A percentile compares a stretch with the other conserved stretches of the same genome.
phyloP scores from a whole-genome alignment of 1,284 basidiomycete genomes.

The Malassezia arunalokei region DNA sequence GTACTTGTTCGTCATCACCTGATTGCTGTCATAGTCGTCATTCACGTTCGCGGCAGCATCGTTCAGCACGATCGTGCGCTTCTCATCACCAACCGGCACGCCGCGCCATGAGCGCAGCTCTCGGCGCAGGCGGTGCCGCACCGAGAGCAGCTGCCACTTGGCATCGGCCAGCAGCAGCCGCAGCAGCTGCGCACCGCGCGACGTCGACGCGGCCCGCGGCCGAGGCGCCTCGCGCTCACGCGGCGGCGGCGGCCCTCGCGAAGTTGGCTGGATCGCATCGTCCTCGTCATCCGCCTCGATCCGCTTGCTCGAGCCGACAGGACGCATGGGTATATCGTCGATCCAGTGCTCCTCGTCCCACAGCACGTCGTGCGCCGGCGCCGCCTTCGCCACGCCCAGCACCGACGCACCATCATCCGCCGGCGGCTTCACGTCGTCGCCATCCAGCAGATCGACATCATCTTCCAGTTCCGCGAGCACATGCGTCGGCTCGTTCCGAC shows the following conservation, averaged over 20 bases:
- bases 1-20: conserved; percentile 90
- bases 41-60: conserved; percentile 33
- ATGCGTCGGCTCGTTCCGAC: conserved; percentile 15
- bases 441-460: conserved; percentile 31
- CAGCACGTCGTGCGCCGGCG: background rate
- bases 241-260: conserved; percentile 9
- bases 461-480: conserved; percentile 36
- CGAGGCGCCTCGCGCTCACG: background rate
- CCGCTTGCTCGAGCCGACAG: conserved; percentile 23
- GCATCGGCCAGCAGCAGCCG: conserved; percentile 10
- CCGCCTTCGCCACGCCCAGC: conserved; percentile 18
- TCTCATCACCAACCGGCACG: conserved; percentile 23
- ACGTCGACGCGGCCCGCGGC: conserved; percentile 3
- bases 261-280: conserved; percentile 2
- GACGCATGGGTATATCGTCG: conserved; percentile 8
- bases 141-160: conserved; percentile 4
- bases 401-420: conserved; percentile 18
- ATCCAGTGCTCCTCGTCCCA: conserved; percentile 2
- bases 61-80: conserved; percentile 37
- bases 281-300: conserved; percentile 41
- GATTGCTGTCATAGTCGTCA: conserved; percentile 53
- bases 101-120: conserved; percentile 22
- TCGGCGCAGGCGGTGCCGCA: conserved; percentile 21
- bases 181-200: background rate
- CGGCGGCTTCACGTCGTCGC: conserved; percentile 20